A percentile compares a stretch with the other conserved stretches of the same genome.
Evolutionary conservation across 1,139 yeast genomes (phyloP).

Genomic region (Geotrichum phurueaensis): DNA sequence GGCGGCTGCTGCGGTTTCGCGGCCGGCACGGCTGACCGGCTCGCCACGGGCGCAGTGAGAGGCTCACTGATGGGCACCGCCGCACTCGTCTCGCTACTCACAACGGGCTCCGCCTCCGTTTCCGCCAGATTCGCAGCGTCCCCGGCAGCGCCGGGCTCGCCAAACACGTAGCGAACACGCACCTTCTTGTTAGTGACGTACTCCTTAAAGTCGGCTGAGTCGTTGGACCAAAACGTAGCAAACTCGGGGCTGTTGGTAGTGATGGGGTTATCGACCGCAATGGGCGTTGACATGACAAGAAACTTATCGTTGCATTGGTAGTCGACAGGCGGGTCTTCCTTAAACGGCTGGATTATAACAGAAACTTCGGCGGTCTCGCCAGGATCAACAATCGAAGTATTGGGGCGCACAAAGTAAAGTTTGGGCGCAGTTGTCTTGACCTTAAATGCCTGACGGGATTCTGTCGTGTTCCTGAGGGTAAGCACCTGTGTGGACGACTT

Average conservation of each 20-base stretch:
- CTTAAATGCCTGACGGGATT: slow-evolving; percentile 70
- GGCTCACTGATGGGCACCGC: too few relatives aligned
- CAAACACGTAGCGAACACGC: slow-evolving; percentile 10
- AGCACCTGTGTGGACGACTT: slow-evolving; percentile 65
- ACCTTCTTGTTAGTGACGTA: slow-evolving; percentile 8
- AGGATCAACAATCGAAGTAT: slow-evolving; percentile 74
- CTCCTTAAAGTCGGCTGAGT: slow-evolving; percentile 1
- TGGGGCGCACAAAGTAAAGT: slow-evolving; percentile 92
- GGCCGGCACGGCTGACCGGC: too few relatives aligned
- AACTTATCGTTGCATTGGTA: slow-evolving; percentile 87
- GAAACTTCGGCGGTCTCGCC: slow-evolving; percentile 69
- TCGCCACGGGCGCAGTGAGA: too few relatives aligned
- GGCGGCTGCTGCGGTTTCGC: background rate
- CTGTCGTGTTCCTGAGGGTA: slow-evolving; percentile 59
- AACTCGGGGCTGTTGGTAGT: background rate
- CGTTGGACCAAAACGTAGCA: slow-evolving; percentile 1
- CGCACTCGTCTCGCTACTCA: too few relatives aligned
- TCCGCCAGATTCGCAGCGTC: background rate
- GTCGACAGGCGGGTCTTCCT: slow-evolving; percentile 66
- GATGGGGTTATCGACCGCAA: slow-evolving; percentile 17
- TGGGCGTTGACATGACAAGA: slow-evolving; percentile 64
- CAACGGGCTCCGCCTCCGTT: too few relatives aligned
- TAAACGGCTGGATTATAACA: slow-evolving; percentile 74
- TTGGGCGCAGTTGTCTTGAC: slow-evolving; percentile 98
- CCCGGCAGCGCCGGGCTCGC: background rate